Conservation (phyloP, 1,284 basidiomycete genomes). For the Athelia psychrophila region DNA sequence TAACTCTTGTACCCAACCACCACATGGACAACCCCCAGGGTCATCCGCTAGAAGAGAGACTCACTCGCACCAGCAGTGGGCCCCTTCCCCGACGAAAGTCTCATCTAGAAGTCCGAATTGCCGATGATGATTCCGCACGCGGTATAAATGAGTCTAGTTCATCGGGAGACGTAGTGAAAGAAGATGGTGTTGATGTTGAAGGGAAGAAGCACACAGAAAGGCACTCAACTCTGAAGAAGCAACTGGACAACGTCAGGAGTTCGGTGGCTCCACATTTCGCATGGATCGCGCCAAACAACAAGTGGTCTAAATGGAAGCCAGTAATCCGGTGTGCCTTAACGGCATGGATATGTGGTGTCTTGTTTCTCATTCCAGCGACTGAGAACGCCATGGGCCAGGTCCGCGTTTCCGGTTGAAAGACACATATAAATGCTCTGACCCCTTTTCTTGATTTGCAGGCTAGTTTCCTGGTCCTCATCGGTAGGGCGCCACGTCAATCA, state of each 20-base stretch:
- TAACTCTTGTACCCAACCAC: too few relatives aligned
- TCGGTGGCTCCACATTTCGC: conserved; percentile 22
- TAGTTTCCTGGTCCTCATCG: conserved; percentile 65
- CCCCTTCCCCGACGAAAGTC: background rate
- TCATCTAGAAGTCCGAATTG: background rate
- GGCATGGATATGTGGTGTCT: conserved; percentile 60
- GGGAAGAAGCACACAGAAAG: background rate
- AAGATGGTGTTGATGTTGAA: background rate
- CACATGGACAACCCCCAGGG: too few relatives aligned
- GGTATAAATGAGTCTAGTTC: background rate
- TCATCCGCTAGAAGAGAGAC: too few relatives aligned
- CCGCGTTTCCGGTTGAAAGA: conserved; percentile 14
- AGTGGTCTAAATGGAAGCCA: conserved; percentile 61
- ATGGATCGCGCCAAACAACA: conserved; percentile 60
- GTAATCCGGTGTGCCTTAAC: conserved; percentile 61
- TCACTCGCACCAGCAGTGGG: too few relatives aligned
- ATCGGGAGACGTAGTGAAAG: background rate
- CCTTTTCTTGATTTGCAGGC: conserved; percentile 35
- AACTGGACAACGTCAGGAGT: background rate
- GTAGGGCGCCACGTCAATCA: conserved; percentile 28
- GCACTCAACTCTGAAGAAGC: background rate
- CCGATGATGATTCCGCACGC: background rate
- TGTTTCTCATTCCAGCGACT: conserved; percentile 59
- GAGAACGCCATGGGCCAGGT: conserved; percentile 61
- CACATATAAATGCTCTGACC: conserved; percentile 5